These are phyloP conservation scores for Musa beccarii DNA, from an alignment of 176 grass and related monocot species.

Conservation along the genomic window DNA sequence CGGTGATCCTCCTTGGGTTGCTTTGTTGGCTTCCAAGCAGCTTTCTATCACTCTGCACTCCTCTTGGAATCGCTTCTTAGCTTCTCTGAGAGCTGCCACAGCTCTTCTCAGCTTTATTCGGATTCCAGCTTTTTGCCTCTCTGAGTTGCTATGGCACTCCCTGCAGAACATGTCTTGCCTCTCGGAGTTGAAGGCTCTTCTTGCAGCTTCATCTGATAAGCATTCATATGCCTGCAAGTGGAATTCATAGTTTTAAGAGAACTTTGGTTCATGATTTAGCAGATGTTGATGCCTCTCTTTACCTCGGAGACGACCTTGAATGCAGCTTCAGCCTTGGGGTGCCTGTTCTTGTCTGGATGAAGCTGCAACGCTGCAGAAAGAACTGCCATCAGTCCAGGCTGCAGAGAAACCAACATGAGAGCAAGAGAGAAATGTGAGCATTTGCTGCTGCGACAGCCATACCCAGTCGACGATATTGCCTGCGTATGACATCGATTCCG, in stretches of 20 bases:
- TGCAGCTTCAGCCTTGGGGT: constrained; percentile 71
- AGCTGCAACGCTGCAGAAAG: constrained; percentile 61
- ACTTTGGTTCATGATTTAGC: background rate
- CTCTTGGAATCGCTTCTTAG: constrained; percentile 43
- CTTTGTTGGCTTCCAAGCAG: constrained; percentile 37
- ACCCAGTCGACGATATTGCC: constrained; percentile 74
- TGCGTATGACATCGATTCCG: constrained; percentile 40
- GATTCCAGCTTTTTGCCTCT: background rate
- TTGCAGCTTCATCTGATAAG: constrained; percentile 48
- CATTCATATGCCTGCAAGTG: constrained; percentile 61
- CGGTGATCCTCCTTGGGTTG: constrained; percentile 34
- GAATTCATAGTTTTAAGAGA: background rate
- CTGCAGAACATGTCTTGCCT: constrained; percentile 46
- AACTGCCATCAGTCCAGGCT: background rate
- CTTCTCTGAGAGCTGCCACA: constrained; percentile 29
- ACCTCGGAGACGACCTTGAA: constrained; percentile 97
- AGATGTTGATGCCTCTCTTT: background rate
- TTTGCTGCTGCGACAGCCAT: background rate
- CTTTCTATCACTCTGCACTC: constrained; percentile 61
- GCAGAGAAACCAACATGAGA: background rate
- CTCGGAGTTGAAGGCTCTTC: constrained; percentile 44
- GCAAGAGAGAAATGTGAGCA: background rate
- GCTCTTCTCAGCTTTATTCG: constrained; percentile 10
- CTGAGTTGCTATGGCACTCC: constrained; percentile 33
- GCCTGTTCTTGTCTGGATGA: constrained; percentile 96